phyloP scores from a whole-genome alignment of 1,284 basidiomycete species.

The Pholiota adiposa region DNA sequence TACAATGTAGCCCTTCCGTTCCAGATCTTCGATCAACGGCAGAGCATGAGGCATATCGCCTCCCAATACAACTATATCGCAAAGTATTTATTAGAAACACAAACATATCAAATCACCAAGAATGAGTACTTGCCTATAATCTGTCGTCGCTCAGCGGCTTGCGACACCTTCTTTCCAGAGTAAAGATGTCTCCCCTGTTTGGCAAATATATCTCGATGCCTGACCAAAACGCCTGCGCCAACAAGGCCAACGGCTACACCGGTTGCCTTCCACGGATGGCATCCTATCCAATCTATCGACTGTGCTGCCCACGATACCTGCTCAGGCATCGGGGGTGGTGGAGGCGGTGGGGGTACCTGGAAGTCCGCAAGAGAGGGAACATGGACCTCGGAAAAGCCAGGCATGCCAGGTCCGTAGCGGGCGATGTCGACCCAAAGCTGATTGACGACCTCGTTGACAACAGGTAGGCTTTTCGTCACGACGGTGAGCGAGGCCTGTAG shows the following conservation, averaged over 20 bases:
- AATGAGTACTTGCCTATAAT: conserved; percentile 63
- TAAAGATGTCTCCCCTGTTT: conserved; percentile 27
- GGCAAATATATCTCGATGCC: conserved; percentile 45
- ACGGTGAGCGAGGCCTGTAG: conserved; percentile 61
- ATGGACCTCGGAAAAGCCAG: conserved; percentile 64
- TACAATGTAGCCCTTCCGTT: conserved; percentile 79
- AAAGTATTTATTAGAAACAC: conserved; percentile 15
- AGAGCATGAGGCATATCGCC: conserved; percentile 73
- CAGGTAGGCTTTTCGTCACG: conserved; percentile 62
- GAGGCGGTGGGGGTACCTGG: conserved; percentile 66
- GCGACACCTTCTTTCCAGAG: conserved; percentile 32
- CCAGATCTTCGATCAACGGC: conserved; percentile 72
- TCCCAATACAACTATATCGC: conserved; percentile 72
- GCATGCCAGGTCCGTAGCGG: conserved; percentile 74
- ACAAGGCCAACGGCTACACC: conserved; percentile 57
- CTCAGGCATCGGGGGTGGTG: conserved; percentile 57
- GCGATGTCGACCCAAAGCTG: conserved; percentile 78
- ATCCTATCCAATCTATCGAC: conserved; percentile 53
- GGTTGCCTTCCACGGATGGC: conserved; percentile 63
- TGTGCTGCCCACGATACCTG: conserved; percentile 49
- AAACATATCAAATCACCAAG: background rate
- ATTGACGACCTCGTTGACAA: conserved; percentile 65
- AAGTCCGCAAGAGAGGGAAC: conserved; percentile 72
- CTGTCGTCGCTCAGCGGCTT: conserved; percentile 57
- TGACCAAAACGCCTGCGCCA: conserved; percentile 61